Base-by-base conservation (phyloP, 805 yeast species). In the Pichia paraexigua region DNA sequence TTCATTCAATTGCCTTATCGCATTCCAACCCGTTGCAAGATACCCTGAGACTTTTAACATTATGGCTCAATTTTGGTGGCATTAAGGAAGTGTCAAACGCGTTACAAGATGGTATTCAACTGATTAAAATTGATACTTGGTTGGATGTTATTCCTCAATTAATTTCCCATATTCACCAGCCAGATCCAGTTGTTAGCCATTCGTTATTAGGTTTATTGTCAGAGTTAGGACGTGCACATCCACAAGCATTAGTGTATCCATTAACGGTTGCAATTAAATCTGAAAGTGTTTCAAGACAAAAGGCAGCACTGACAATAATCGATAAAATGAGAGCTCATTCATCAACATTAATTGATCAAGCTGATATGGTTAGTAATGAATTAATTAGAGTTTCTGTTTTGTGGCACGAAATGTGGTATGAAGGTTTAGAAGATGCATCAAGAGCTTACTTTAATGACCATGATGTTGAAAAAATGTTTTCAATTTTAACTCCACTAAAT, bases 391-490 rank as follows among this genome's bases (percentile, higher is more conserved):
- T 90, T 18, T 97, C 98, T 1, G 97, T 92, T 4, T 69, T 94
- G 54, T 91, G 99, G 97, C 96, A 90, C 62, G 99, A 94, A 62
- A 85, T 86, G 64, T 94, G 99, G 99, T 91, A 90, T 60, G 98
- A 92, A 69, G 97, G 96, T 2, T 73, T 94, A 32, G 99, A 94
- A 64, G 97, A 94, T 71, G 99, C 99, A 0, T 90, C 97, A 3
- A 75, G 97, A 53, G 77, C 87, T 48, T 94, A 85, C 71, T 92
- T 90, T 67, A 96, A 95, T 37, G 99, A 94, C 56, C 94, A 89
- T 60, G 90, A 94, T 62, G 86, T 92, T 13, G 96, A 90, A 50
- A 90, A 88, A 66, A 94, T 94, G 98, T 87, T 87, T 68, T 83
- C 87, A 18, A 90, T 90, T 1, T 69, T 94, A 48, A 95, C 88